phyloP scores from a whole-genome alignment of 176 grass and related monocot species.

The Eragrostis nindensis region DNA sequence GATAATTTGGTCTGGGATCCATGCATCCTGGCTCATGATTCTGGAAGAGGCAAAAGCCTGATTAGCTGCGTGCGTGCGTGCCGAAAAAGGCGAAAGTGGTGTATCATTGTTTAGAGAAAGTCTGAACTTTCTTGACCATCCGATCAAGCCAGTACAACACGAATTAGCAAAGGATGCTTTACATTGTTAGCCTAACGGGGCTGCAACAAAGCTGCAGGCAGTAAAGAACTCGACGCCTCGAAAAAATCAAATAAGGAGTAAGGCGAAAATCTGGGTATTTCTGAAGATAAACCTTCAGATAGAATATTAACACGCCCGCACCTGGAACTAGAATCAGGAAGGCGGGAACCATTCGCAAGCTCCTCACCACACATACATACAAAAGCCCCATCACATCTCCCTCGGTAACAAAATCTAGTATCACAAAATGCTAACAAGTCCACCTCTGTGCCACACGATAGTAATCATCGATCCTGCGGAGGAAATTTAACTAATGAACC shows the following conservation, averaged over 20 bases:
- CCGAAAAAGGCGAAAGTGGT: constrained; percentile 28
- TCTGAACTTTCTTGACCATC: constrained; percentile 9
- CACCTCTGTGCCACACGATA: not conserved
- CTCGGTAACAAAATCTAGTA: not conserved
- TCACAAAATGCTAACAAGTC: not conserved
- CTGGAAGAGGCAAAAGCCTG: constrained; percentile 51
- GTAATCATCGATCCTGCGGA: constrained; percentile 6
- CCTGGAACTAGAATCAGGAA: constrained; percentile 16
- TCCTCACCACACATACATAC: not conserved
- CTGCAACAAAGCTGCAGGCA: not conserved
- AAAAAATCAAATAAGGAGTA: not conserved
- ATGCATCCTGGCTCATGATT: constrained; percentile 44
- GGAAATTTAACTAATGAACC: not conserved
- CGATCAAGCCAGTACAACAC: constrained; percentile 11
- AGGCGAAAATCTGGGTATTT: not conserved
- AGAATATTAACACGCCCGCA: constrained; percentile 5
- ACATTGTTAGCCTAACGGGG: not conserved
- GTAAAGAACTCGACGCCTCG: not conserved
- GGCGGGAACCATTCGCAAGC: not conserved
- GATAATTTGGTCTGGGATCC: constrained; percentile 33
- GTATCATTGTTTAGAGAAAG: constrained; percentile 47
- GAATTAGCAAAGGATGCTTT: not conserved
- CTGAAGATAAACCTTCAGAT: not conserved
- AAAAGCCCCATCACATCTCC: constrained; percentile 12
- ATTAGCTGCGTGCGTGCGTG: constrained; percentile 48